Percentiles rank a stretch among this genome's conserved stretches.
phyloP scores from a whole-genome alignment of 1,284 basidiomycete species.

The Ustilago curta region DNA sequence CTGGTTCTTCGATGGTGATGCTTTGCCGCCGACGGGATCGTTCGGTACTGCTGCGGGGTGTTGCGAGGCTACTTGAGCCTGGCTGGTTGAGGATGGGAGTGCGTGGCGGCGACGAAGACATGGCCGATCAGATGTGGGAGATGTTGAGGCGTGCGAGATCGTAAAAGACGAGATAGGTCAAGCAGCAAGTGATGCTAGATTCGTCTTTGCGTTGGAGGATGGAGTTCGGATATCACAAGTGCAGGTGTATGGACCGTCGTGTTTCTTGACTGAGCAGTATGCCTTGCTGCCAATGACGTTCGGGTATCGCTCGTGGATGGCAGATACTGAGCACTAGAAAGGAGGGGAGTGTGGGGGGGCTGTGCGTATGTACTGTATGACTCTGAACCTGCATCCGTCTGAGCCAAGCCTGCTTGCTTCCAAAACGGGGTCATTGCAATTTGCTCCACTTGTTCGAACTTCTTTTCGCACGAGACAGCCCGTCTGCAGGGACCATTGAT shows the following conservation, averaged over 20 bases:
- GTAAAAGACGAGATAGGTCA: neutral
- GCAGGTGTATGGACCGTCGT: neutral
- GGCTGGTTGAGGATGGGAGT: conserved; percentile 42
- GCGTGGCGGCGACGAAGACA: conserved; percentile 30
- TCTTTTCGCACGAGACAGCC: conserved; percentile 1
- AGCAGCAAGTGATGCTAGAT: neutral
- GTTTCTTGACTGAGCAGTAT: neutral
- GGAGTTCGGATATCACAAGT: neutral
- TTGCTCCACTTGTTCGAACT: conserved; percentile 13
- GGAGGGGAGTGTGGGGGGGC: neutral
- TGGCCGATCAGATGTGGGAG: conserved; percentile 1
- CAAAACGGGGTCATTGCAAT: neutral
- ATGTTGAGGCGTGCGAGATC: neutral
- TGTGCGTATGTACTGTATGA: neutral
- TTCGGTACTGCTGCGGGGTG: conserved; percentile 38
- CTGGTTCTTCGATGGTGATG: conserved; percentile 52
- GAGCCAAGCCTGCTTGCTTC: conserved; percentile 4
- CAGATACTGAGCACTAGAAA: neutral
- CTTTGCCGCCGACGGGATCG: conserved; percentile 28
- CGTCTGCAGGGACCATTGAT: neutral
- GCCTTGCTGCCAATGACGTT: neutral
- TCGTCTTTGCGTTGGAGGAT: neutral
- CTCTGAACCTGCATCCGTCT: neutral
- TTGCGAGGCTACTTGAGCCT: conserved; percentile 28
- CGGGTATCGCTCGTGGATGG: neutral